phyloP scores from a whole-genome alignment of 345 rosid species.

The Eucalyptus decipiens region DNA sequence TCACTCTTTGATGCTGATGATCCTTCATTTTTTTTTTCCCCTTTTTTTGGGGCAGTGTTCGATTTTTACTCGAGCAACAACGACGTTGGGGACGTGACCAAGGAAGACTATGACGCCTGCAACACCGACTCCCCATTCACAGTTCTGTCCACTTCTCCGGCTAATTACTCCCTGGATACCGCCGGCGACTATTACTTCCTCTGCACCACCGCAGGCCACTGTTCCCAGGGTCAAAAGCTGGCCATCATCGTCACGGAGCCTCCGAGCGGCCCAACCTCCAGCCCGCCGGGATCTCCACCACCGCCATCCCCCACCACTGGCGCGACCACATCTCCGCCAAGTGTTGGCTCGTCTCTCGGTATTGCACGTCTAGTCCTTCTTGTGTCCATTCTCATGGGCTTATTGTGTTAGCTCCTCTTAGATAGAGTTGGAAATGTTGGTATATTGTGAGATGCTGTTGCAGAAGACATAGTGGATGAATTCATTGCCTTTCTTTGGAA shows the following conservation, averaged over 20 bases:
- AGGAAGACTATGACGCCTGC: constrained; percentile 21
- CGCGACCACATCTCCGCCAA: background rate
- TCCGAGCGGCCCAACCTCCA: background rate
- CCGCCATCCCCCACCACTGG: background rate
- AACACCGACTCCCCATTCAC: constrained; percentile 2
- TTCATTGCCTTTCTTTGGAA: too few relatives aligned
- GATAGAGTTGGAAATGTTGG: background rate
- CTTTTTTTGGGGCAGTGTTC: constrained; percentile 11
- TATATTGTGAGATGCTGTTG: background rate
- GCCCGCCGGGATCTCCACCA: background rate
- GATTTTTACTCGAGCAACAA: constrained; percentile 8
- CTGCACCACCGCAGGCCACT: constrained; percentile 15
- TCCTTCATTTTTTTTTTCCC: background rate
- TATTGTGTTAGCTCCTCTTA: background rate
- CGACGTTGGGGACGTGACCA: constrained; percentile 21
- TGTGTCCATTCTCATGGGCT: background rate
- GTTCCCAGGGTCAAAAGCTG: constrained; percentile 22
- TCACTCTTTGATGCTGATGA: background rate
- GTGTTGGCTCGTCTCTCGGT: background rate
- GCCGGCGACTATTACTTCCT: constrained; percentile 21
- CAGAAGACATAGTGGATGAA: background rate
- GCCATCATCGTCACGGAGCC: background rate
- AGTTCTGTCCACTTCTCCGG: constrained; percentile 1
- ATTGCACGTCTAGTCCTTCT: background rate
- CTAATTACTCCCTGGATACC: constrained; percentile 15